These are phyloP conservation scores for Fraxinus dipetala DNA, from an alignment of 305 asterid species.

Conservation along the genomic window DNA sequence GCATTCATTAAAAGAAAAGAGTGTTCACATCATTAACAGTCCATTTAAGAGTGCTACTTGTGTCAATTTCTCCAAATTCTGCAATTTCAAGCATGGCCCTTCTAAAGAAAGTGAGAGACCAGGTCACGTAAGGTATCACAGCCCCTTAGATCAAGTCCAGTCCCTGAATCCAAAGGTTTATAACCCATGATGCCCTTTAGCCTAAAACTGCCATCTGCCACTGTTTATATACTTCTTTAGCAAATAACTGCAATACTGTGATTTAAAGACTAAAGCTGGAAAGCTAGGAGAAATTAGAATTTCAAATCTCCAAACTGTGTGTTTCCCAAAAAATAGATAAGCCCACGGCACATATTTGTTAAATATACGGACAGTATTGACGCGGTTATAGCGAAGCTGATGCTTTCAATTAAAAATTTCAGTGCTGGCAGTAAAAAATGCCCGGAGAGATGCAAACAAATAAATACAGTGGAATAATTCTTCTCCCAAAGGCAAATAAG, in stretches of 20 bases:
- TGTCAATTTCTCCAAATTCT: background rate
- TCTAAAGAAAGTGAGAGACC: background rate
- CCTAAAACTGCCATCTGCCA: background rate
- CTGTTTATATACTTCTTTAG: too few relatives aligned
- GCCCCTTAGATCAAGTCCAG: background rate
- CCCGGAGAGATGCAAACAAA: too few relatives aligned
- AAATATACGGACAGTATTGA: background rate
- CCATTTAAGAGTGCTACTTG: background rate
- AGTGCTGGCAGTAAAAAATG: background rate
- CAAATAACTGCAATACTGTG: too few relatives aligned
- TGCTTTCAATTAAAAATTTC: slow-evolving; percentile 9
- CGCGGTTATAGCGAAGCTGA: background rate
- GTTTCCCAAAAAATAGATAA: background rate
- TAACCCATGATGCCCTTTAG: background rate
- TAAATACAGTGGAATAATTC: too few relatives aligned
- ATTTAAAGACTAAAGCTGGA: background rate
- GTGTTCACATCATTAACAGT: background rate
- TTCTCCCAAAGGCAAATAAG: too few relatives aligned
- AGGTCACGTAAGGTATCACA: background rate
- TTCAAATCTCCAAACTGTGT: background rate
- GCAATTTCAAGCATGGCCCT: background rate
- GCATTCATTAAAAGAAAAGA: background rate
- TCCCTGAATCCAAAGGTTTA: background rate
- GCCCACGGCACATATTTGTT: background rate
- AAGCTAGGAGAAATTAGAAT: background rate